Conservation (phyloP, 371 early-diverging fungal species). For the Lichtheimia ramosa region DNA sequence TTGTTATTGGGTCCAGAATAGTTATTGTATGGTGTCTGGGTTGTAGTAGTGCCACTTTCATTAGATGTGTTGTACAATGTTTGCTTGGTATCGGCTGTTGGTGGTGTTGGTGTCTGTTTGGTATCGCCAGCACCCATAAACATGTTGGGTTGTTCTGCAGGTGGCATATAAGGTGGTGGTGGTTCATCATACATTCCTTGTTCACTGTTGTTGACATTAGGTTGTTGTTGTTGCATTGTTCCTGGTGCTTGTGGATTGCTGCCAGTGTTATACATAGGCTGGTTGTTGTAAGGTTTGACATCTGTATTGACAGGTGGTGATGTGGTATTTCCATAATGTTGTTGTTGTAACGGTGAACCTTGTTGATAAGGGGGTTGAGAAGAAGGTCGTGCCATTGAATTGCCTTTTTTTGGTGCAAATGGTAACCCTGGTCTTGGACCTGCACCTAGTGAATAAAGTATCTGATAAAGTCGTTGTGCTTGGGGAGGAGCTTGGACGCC, state of each 20-base stretch:
- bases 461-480: constrained; percentile 30
- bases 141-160: neutral
- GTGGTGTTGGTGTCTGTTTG: neutral
- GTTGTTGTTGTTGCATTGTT: neutral
- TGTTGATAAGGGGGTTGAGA: neutral
- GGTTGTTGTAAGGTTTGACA: neutral
- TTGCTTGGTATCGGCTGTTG: constrained; percentile 6
- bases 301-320: neutral
- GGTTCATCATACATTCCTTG: constrained; percentile 10
- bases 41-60: neutral
- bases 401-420: constrained; percentile 17
- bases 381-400: neutral
- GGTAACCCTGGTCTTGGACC: constrained; percentile 23
- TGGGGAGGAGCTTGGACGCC: constrained; percentile 21
- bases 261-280: neutral
- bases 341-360: neutral
- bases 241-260: neutral
- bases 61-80: too few species aligned
- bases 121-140: neutral
- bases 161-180: constrained; percentile 13
- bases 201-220: neutral
- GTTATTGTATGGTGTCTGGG: neutral
- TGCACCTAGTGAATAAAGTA: constrained; percentile 29
- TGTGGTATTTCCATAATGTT: constrained; percentile 3
- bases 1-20: neutral